Percentiles rank a stretch among this genome's conserved stretches.
Evolutionary conservation across 345 rosid genomes (phyloP).

Genomic region (Murraya paniculata): DNA sequence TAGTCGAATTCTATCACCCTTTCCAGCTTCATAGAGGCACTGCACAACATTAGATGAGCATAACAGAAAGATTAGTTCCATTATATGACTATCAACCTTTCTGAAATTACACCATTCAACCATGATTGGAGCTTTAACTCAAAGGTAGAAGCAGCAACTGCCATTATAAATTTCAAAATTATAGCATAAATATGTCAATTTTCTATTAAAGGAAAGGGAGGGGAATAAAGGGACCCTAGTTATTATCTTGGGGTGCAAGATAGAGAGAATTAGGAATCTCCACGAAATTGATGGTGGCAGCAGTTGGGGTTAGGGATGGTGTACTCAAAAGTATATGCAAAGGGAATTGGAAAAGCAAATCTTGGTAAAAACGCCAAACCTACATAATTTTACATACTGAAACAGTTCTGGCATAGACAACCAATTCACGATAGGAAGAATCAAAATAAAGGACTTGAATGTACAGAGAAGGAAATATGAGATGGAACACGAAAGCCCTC

Average conservation of each 20-base stretch:
- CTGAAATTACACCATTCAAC: conserved; percentile 5
- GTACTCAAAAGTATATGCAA: not conserved
- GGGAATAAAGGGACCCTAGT: no score
- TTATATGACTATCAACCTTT: conserved; percentile 2
- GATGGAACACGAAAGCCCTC: not conserved
- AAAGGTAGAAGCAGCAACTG: conserved; percentile 13
- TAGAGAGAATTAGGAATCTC: not conserved
- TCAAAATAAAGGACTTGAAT: not conserved
- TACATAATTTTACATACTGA: not conserved
- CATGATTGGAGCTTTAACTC: not conserved
- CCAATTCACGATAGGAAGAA: not conserved
- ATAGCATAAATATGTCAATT: not conserved
- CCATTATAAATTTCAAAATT: not conserved
- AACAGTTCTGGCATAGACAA: not conserved
- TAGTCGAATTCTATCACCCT: conserved; percentile 51
- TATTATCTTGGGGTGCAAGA: not conserved
- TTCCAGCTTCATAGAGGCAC: conserved; percentile 79
- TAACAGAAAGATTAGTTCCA: conserved; percentile 17
- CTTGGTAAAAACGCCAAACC: not conserved
- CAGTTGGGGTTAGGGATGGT: no score
- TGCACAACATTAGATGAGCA: conserved; percentile 31
- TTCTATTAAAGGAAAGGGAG: not conserved
- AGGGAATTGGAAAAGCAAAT: not conserved
- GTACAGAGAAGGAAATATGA: not conserved
- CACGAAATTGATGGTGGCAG: not conserved